Evolutionary conservation across 2,329 filamentous ascomycete genomes (phyloP).

Genomic region (Calcarisporium arbuscula): DNA sequence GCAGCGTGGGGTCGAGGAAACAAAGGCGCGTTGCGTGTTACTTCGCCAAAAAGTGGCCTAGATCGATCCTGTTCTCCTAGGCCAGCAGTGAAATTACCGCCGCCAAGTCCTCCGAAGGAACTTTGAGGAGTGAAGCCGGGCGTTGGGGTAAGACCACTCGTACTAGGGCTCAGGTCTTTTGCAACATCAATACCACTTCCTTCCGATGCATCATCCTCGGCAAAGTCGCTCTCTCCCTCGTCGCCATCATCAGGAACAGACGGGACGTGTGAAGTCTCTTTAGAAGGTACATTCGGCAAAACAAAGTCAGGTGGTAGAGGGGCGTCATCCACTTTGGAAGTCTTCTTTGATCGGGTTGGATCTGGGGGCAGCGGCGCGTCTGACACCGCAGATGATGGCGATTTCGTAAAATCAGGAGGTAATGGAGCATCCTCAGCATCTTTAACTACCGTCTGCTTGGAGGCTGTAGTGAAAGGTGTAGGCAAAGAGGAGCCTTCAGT

Average conservation of each 20-base stretch:
- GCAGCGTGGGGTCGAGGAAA: slow-evolving; percentile 43
- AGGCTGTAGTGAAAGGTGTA: too few relatives aligned
- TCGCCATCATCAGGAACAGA: slow-evolving; percentile 32
- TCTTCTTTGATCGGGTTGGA: slow-evolving; percentile 20
- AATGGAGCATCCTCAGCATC: slow-evolving; percentile 8
- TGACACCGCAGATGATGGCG: not conserved
- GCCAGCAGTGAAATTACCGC: slow-evolving; percentile 22
- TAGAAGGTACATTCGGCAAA: slow-evolving; percentile 22
- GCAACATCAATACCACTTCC: slow-evolving; percentile 60
- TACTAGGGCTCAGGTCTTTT: slow-evolving; percentile 54
- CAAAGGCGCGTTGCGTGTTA: slow-evolving; percentile 42
- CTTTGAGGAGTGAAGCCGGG: slow-evolving; percentile 50
- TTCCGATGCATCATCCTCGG: slow-evolving; percentile 44
- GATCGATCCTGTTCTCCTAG: slow-evolving; percentile 37
- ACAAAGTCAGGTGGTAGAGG: slow-evolving; percentile 34
- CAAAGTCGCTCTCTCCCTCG: slow-evolving; percentile 29
- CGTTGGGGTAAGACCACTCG: slow-evolving; percentile 36
- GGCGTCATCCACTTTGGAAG: slow-evolving; percentile 26
- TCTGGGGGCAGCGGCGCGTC: slow-evolving; percentile 39
- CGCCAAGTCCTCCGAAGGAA: slow-evolving; percentile 48
- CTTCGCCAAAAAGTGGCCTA: slow-evolving; percentile 48
- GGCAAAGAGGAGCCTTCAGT: too few relatives aligned
- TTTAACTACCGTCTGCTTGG: too few relatives aligned
- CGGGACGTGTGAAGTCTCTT: slow-evolving; percentile 25
- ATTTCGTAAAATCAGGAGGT: slow-evolving; percentile 8